Base-by-base conservation (phyloP, 2,329 filamentous ascomycete species). In the Emericellopsis atlantica region DNA sequence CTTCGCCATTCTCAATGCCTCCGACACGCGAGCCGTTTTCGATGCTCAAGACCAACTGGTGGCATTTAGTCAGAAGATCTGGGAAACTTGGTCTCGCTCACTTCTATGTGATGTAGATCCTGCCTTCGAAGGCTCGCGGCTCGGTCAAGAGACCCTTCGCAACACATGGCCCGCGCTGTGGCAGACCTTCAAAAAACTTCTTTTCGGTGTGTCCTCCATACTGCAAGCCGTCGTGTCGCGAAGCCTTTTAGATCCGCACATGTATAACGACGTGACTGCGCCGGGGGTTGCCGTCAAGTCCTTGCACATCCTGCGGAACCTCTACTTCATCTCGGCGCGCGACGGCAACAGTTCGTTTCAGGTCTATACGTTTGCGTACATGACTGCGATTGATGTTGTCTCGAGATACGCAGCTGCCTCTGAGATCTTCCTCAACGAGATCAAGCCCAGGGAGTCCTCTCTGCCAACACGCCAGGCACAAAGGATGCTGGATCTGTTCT, bases 341-440 rank as follows among this genome's bases (percentile, higher is more conserved):
- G 72, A 84, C 42, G 81, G 82, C 16, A 79, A 81, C 42, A 76
- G 74, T 45, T 72, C 77, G 2, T 94, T 93, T 51, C 85, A 89
- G 41, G 83, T 86, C 43, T 90, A 94, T 58, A 79, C 74, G 2
- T 95, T 95, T 54, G 81, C 86, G 22, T 87, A 88, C 51, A 70
- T 93, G 18, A 79, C 84, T 1, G 80, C 87, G 4, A 77, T 95
- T 46, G 89, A 95, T 57, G 79, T 88, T 32, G 70, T 95, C 5
- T 70, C 81, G 8, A 75, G 79, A n/a, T 82, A 85, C 49, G 73
- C 81, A 0, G 63, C 67, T 10, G 72, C 83, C 23, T 72, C 77
- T 4, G 73, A 81, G 45, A 67, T 72, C 16, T 85, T 93, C 50
- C 62, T 94, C 21, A 66, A 69, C 45, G 71, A 74, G 16, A 81